Percentiles rank a stretch among this genome's conserved stretches.
Evolutionary conservation across 2,329 filamentous ascomycete species (phyloP).

Genomic region (Epichloe brachyelytri): DNA sequence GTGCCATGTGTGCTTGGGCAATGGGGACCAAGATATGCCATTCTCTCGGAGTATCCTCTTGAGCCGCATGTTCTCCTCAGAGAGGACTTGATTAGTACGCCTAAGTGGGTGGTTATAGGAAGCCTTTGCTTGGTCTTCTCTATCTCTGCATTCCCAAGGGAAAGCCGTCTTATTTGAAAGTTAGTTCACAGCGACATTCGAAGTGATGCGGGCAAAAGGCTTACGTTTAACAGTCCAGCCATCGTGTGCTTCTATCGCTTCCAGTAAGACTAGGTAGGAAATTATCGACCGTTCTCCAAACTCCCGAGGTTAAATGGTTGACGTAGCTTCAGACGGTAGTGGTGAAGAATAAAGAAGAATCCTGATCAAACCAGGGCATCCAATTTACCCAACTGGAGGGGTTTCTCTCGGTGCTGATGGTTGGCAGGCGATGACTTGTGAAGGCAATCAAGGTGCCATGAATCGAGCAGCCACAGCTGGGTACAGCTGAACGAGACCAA

Average conservation of each 20-base stretch:
- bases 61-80: conserved; percentile 35
- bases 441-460: background rate
- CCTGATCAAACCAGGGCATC: no score
- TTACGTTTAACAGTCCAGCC: background rate
- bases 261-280: background rate
- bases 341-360: background rate
- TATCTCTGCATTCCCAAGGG: conserved; percentile 40
- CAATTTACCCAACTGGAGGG: background rate
- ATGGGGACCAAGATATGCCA: conserved; percentile 36
- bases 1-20: conserved; percentile 20
- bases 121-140: conserved; percentile 35
- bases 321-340: background rate
- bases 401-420: background rate
- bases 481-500: background rate
- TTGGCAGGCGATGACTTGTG: background rate
- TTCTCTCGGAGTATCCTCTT: conserved; percentile 40
- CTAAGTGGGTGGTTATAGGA: conserved; percentile 37
- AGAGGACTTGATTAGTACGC: conserved; percentile 29
- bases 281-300: background rate
- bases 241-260: background rate
- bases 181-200: background rate
- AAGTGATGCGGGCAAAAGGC: background rate
- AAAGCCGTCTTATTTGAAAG: conserved; percentile 16
- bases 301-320: background rate
- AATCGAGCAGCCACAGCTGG: background rate